These are phyloP conservation scores for Hagleromyces aurorensis DNA, from an alignment of 805 yeast genomes.

Conservation along the genomic window DNA sequence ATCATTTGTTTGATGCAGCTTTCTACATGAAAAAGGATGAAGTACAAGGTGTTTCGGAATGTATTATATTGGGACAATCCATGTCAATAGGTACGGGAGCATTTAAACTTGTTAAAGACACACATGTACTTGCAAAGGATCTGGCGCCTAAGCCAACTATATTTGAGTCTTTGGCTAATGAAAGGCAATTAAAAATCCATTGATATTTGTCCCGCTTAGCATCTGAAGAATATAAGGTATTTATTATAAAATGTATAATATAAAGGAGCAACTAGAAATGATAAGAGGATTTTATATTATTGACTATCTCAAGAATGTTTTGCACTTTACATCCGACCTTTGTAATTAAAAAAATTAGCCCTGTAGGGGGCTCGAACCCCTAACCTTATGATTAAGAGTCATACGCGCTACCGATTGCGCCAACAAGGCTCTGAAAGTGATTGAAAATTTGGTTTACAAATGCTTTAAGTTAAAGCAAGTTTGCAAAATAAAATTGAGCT, in stretches of 20 bases:
- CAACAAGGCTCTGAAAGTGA: constrained; percentile 28
- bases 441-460: too few relatives aligned
- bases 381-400: constrained; percentile 31
- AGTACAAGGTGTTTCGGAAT: constrained; percentile 96
- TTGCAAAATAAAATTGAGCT: too few relatives aligned
- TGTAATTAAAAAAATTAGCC: constrained; percentile 15
- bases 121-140: constrained; percentile 37
- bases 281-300: constrained; percentile 1
- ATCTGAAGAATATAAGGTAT: too few relatives aligned
- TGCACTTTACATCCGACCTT: neutral
- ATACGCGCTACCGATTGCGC: constrained; percentile 33
- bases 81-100: constrained; percentile 98
- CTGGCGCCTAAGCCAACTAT: constrained; percentile 39
- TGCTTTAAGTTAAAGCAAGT: too few relatives aligned
- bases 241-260: too few relatives aligned
- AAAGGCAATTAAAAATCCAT: constrained; percentile 7
- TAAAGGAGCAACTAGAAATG: too few relatives aligned
- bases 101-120: constrained; percentile 68
- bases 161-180: constrained; percentile 37
- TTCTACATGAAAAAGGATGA: constrained; percentile 94
- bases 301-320: neutral
- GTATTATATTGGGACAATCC: constrained; percentile 95
- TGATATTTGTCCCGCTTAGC: constrained; percentile 2
- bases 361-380: constrained; percentile 33
- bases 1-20: constrained; percentile 96